Evolutionary conservation across 305 asterid species (phyloP).

Genomic region (Solanum hybrid): DNA sequence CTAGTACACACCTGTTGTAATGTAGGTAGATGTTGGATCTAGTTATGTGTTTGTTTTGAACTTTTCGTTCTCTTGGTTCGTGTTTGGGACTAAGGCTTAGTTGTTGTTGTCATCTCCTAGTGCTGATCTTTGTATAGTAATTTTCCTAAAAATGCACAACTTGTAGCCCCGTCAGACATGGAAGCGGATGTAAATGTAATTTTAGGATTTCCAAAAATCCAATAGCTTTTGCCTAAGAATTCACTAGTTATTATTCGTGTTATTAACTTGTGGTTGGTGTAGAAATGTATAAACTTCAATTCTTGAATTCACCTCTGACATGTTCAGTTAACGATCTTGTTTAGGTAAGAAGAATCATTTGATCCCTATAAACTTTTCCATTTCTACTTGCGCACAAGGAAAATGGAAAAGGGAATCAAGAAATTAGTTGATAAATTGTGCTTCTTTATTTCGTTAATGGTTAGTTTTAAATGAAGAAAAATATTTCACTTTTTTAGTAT

Average conservation of each 20-base stretch:
- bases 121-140: neutral
- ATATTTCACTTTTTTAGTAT: neutral
- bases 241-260: neutral
- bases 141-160: neutral
- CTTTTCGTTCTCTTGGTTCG: neutral
- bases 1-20: conserved; percentile 49
- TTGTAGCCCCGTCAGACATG: neutral
- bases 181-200: neutral
- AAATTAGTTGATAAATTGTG: neutral
- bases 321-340: neutral
- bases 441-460: neutral
- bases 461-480: neutral
- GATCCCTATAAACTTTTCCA: neutral
- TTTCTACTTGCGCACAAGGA: neutral
- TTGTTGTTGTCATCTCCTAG: neutral
- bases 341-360: neutral
- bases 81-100: neutral
- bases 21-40: neutral
- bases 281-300: neutral
- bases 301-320: neutral
- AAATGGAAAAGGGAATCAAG: neutral
- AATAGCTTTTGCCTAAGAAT: neutral
- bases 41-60: neutral
- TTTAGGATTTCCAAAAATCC: neutral
- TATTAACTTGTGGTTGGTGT: neutral